These are phyloP conservation scores for Rhizomucor miehei DNA, from an alignment of 371 early-diverging fungal species.

Conservation along the genomic window DNA sequence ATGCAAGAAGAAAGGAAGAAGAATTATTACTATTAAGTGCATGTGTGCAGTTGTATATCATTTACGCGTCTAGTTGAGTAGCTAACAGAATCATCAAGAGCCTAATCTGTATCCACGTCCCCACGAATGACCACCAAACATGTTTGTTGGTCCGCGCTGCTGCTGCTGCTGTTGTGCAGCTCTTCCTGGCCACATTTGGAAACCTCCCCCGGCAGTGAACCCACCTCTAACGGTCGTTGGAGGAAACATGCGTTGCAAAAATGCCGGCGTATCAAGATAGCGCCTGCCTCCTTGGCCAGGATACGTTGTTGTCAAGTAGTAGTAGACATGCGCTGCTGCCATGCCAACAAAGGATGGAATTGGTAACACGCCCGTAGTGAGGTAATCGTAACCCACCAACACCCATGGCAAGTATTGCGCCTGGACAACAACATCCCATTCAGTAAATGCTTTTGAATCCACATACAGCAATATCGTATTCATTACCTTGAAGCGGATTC, in stretches of 20 bases:
- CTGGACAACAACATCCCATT: slow-evolving; percentile 19
- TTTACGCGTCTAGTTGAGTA: neutral
- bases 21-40: too few species aligned
- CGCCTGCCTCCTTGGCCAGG: slow-evolving; percentile 59
- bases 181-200: slow-evolving; percentile 11
- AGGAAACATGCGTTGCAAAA: slow-evolving; percentile 49
- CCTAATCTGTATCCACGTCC: slow-evolving; percentile 19
- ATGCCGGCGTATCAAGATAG: slow-evolving; percentile 51
- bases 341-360: slow-evolving; percentile 34
- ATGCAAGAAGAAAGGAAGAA: too few species aligned
- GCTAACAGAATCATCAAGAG: neutral
- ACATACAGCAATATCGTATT: neutral
- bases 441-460: neutral
- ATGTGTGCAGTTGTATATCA: neutral
- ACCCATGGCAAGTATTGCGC: slow-evolving; percentile 77
- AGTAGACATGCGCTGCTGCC: slow-evolving; percentile 52
- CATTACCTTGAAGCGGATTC: slow-evolving; percentile 75
- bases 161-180: slow-evolving; percentile 12
- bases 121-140: slow-evolving; percentile 15
- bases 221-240: slow-evolving; percentile 1
- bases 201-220: slow-evolving; percentile 11
- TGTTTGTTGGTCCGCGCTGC: slow-evolving; percentile 5
- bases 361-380: slow-evolving; percentile 20
- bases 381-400: slow-evolving; percentile 51
- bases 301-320: slow-evolving; percentile 50